Evolutionary conservation across 2,329 filamentous ascomycete species (phyloP), one percentile per base, ranked within the genome.

Genomic region (Leptoxyphium fumago): DNA sequence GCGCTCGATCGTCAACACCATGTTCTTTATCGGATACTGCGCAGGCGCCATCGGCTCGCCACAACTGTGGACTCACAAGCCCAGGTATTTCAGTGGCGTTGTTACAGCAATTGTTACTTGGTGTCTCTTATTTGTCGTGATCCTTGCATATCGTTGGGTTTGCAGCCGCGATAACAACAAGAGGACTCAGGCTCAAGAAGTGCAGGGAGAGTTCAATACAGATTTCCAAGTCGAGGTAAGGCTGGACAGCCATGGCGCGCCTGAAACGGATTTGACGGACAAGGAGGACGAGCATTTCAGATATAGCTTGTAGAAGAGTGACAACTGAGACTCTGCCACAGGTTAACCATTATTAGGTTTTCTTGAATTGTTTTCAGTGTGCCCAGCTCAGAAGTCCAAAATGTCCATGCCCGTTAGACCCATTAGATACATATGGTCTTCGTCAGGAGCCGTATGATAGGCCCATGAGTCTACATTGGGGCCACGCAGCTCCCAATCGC

Each of bases 21-120:
- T 71, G 52, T 72, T 71, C 53, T 73, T 72, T 54, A 67, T 72
- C 21, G 68, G 66, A 0, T 73, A 72, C 50, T 69, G 65, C 38
- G 64, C 61, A 4, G 68, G 66, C 1, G 67, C 66, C 50, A 70
- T 71, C 43, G 67, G 58, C 0, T 56, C 57, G 1, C 69, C 70
- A n/a, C 69, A 74, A 52, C 59, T 71, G 1, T 73, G 69, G 69
- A 67, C 64, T 1, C 50, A 63, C 18, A 58, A 55, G 40, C 66
- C 69, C 10, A 55, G 66, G 10, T 72, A 71, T 48, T 61, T 62
- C 8, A 59, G 63, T n/a, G 70, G 70, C 14, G 63, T 71, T 8
- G 64, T 72, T 13, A 65, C 66, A 2, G 61, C 58, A 2, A 55
- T 72, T 28, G 66, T 68, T 2, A 65, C 61, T 6, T 71, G 66